Conservation (phyloP, 225 moss, liverwort and hornwort species). For the Rhytidiadelphus loreus region DNA sequence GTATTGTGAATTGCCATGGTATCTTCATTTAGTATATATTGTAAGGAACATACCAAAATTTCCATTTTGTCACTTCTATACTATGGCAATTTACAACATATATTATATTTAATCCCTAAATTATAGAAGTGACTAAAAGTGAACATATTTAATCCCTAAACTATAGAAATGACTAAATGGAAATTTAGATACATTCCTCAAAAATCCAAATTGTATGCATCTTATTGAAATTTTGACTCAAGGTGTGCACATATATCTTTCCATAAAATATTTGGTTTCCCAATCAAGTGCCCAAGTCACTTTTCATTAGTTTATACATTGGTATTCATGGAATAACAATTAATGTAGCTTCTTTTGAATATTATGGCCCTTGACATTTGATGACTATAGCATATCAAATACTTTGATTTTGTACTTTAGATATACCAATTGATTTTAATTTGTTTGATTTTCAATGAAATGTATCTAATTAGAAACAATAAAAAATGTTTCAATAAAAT, state of each 20-base stretch:
- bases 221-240: neutral
- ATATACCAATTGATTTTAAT: too few species aligned
- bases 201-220: neutral
- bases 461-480: too few species aligned
- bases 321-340: neutral
- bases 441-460: too few species aligned
- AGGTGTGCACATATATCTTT: neutral
- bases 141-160: fast-evolving
- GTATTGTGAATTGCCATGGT: neutral
- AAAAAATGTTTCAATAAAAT: too few species aligned
- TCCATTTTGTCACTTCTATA: too few species aligned
- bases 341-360: neutral
- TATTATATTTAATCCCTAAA: too few species aligned
- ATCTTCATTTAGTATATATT: too few species aligned
- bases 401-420: neutral
- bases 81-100: too few species aligned
- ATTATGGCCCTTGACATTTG: neutral
- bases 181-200: fast-evolving
- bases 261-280: neutral
- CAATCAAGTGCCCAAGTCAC: fast-evolving
- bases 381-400: neutral
- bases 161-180: neutral
- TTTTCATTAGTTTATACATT: neutral
- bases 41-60: too few species aligned
- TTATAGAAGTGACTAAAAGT: too few species aligned